Evolutionary conservation across 495 filamentous ascomycete species (phyloP), one percentile per base, ranked within the genome.

Genomic region (Neurospora cerealis): DNA sequence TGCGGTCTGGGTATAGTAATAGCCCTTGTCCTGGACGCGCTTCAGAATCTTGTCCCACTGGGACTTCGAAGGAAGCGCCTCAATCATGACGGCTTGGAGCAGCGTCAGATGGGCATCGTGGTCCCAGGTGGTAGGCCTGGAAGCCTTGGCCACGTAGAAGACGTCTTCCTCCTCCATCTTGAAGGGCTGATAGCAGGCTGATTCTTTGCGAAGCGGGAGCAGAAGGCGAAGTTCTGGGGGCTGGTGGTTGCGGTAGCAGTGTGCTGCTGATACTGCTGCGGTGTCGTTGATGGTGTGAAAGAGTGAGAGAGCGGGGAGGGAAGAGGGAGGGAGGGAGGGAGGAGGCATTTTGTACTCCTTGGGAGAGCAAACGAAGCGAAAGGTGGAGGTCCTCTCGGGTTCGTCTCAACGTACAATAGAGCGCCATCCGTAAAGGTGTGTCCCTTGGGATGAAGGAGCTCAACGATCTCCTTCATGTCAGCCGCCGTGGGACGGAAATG

Each of bases 81-180:
- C 72, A 0, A 69, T 72, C 13, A 82, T 73, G 10, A 83, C 36
- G 6, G 80, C 81, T 40, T 79, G 77, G 6, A 82, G 77, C 17
- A 83, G 73, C 13, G 78, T 73, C 19, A 80, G 73, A 42, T 81
- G 81, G n/a, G 80, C 78, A 10, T 80, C 77, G 24, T 79, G 69
- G 19, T 81, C 79, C 81, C 81, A 83, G n/a, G 39, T 69, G 17
- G 81, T 81, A 1, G 77, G 75, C 69, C 74, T 78, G 2, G 78
- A 48, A 73, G 78, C 81, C 8, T 37, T 77, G 9, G 28, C 28
- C 5, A 60, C 42, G 7, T n/a, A 36, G 41, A 24, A 66, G 2
- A 28, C n/a, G 2, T 40, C 32, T 6, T 37, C 36, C 2, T 41
- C 69, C 34, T 70, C 36, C 34, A 70, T 37, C 15, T 44, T 38